Base-by-base conservation (phyloP, 2,329 filamentous ascomycete genomes). In the Claviceps capensis region DNA sequence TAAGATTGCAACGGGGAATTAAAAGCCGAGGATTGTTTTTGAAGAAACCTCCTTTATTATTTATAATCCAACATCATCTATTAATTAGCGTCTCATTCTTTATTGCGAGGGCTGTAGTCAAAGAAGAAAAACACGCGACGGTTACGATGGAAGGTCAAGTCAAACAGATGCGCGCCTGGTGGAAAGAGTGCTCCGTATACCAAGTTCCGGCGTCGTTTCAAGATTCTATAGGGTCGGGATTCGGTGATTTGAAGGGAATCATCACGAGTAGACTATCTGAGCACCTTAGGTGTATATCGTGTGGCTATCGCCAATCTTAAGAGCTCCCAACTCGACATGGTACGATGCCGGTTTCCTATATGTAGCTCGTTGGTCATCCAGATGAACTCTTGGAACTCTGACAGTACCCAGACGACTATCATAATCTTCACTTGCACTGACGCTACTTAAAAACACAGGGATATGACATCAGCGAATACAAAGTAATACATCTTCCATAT, bases 381-480 rank as follows among this genome's bases (percentile, higher is more conserved):
- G 11, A 11, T 13, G 11, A 17, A 46, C 22, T 26, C 37, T 41
- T 19, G 22, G 34, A 13, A 34, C 30, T 34, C 30, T 11, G 30
- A 9, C 16, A 41, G 38, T 4, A 16, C 38, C 38, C 16, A 9
- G n/a, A 17, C 16, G 3, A 41, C n/a, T 41, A 14, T 8, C 9
- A n/a, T 14, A 16, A 26, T 8, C 11, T 17, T 22, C 40, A 13
- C 5, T 37, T 36, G n/a, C 22, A 2, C 19, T 46, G 5, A 51
- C 30, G 23, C 42, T 23, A 22, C 23, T 26, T 38, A 56, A 40
- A 22, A 44, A 51, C 19, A 17, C 50, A 70, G 83, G 70, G 83
- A 42, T 87, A 87, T 62, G 85, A 87, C 60, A 77, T 87, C 50
- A 76, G 77, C 13, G 77, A 88, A 63, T 88, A 88, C 58, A 74